These are phyloP conservation scores for Arachnomyces sp. DNA, from an alignment of 2,329 filamentous ascomycete species.

Conservation along the genomic window DNA sequence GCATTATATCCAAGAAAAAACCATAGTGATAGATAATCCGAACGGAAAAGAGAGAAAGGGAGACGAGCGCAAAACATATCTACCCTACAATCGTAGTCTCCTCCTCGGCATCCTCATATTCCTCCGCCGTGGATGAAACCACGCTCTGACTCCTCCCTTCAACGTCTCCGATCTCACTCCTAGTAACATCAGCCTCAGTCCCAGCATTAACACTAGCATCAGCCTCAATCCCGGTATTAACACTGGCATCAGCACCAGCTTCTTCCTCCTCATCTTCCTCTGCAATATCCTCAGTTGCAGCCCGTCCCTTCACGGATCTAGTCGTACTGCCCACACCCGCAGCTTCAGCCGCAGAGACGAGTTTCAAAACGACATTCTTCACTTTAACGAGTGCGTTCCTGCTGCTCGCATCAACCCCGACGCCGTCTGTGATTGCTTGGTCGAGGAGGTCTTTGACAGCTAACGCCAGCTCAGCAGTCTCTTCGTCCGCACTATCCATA, in stretches of 20 bases:
- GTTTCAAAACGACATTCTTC: slow-evolving; percentile 36
- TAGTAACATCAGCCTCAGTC: too few relatives aligned
- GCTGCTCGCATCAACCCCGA: slow-evolving; percentile 34
- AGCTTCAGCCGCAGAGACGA: slow-evolving; percentile 43
- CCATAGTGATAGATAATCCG: too few relatives aligned
- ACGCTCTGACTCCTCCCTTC: too few relatives aligned
- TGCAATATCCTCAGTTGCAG: background rate
- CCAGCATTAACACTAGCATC: background rate
- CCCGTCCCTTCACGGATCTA: too few relatives aligned
- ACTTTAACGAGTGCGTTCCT: slow-evolving; percentile 39
- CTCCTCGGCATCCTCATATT: too few relatives aligned
- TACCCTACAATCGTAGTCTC: too few relatives aligned
- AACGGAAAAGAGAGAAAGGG: too few relatives aligned
- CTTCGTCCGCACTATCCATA: slow-evolving; percentile 26
- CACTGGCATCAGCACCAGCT: background rate
- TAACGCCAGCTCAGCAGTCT: slow-evolving; percentile 46
- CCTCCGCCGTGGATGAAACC: too few relatives aligned
- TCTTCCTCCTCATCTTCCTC: slow-evolving; percentile 24
- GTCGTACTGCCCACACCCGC: slow-evolving; percentile 14
- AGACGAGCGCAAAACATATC: too few relatives aligned
- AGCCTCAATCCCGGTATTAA: too few relatives aligned
- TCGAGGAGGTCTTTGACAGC: slow-evolving; percentile 50
- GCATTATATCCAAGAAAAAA: too few relatives aligned
- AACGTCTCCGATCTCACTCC: too few relatives aligned
- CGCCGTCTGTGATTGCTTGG: slow-evolving; percentile 44